Conservation (phyloP, 1,284 basidiomycete genomes). For the Cryptococcus neoformans region DNA sequence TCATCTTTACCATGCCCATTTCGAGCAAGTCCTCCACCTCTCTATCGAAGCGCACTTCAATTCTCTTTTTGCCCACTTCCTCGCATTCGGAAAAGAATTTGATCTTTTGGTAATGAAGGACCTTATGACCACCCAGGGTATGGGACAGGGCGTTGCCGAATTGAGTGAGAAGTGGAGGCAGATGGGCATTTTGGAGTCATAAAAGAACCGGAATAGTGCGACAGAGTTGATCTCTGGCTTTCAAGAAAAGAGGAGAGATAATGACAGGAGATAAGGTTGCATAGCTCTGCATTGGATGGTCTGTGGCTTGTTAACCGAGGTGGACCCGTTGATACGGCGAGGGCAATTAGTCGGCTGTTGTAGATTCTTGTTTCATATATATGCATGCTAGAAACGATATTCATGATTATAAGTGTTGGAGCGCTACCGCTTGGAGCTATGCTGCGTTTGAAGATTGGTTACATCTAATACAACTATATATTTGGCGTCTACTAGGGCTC, state of each 20-base stretch:
- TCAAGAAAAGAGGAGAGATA: background rate
- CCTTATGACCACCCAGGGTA: conserved; percentile 50
- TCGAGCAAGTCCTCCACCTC: conserved; percentile 83
- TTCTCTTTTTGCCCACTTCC: conserved; percentile 94
- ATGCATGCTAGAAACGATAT: conserved; percentile 2
- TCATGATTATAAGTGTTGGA: too few relatives aligned
- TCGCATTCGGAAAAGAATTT: conserved; percentile 80
- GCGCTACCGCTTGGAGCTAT: too few relatives aligned
- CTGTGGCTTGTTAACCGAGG: too few relatives aligned
- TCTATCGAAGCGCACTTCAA: conserved; percentile 97
- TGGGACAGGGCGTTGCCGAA: conserved; percentile 61
- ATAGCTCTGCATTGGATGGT: background rate
- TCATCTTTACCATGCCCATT: conserved; percentile 96
- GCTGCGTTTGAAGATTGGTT: too few relatives aligned
- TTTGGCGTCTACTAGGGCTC: too few relatives aligned
- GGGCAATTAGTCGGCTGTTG: background rate
- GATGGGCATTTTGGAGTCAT: conserved; percentile 63
- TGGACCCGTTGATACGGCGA: too few relatives aligned
- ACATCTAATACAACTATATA: too few relatives aligned
- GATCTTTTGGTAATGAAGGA: conserved; percentile 87
- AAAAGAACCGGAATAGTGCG: background rate
- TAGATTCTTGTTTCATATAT: conserved; percentile 1
- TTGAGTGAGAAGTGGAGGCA: conserved; percentile 89
- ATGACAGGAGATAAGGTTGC: background rate
- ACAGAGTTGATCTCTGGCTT: background rate